Evolutionary conservation across 371 early-diverging fungal species (phyloP).

Genomic region (Circinella minor): DNA sequence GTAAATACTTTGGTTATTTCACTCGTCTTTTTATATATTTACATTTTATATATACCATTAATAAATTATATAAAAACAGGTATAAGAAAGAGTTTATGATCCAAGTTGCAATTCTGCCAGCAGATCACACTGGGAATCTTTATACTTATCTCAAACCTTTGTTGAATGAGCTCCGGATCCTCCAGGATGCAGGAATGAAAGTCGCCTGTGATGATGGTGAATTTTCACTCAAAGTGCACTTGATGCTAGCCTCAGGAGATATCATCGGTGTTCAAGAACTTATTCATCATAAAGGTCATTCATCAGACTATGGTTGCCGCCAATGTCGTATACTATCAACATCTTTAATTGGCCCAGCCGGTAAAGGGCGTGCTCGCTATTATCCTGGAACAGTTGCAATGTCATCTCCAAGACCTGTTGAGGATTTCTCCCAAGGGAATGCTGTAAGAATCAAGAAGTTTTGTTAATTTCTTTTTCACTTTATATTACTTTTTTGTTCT

Average conservation of each 20-base stretch:
- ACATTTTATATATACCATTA: too few relatives aligned
- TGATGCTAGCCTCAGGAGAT: slow-evolving; percentile 2
- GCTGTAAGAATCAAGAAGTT: neutral
- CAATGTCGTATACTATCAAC: neutral
- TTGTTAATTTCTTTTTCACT: neutral
- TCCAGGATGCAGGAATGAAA: too few relatives aligned
- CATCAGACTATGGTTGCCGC: neutral
- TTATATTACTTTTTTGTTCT: neutral
- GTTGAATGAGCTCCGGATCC: too few relatives aligned
- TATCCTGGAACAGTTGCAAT: slow-evolving; percentile 8
- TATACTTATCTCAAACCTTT: too few relatives aligned
- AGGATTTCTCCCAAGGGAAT: neutral
- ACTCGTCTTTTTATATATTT: too few relatives aligned
- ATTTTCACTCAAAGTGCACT: neutral
- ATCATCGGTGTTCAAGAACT: slow-evolving; percentile 2
- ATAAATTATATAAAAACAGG: too few relatives aligned
- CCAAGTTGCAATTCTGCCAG: too few relatives aligned
- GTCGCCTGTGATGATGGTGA: too few relatives aligned
- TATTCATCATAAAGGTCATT: neutral
- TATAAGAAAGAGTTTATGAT: too few relatives aligned
- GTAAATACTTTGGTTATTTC: too few relatives aligned
- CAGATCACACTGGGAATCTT: too few relatives aligned
- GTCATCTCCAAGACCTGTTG: neutral
- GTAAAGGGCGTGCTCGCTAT: slow-evolving; percentile 3
- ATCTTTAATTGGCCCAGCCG: neutral